Percentiles rank a stretch among this genome's conserved stretches.
These are phyloP conservation scores for Sesbania bispinosa DNA, from an alignment of 306 rosid genomes.

Conservation along the genomic window DNA sequence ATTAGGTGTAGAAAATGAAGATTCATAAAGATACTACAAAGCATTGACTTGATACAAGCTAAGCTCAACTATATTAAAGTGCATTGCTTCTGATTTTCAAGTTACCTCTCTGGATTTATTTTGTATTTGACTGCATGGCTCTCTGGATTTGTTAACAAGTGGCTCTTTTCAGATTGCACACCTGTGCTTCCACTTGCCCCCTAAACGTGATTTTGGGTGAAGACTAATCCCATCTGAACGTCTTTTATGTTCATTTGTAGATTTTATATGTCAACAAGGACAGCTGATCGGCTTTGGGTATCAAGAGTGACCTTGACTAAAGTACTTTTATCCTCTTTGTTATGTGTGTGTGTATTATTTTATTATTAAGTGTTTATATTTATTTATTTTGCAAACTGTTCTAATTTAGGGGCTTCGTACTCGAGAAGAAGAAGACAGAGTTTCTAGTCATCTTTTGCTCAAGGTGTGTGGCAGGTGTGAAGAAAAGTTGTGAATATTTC, in stretches of 20 bases:
- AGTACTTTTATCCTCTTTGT: conserved; percentile 39
- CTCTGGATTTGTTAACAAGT: conserved; percentile 1
- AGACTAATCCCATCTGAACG: conserved; percentile 8
- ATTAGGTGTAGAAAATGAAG: no score
- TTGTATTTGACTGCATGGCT: background rate
- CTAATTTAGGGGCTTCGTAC: conserved; percentile 66
- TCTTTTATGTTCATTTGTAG: conserved; percentile 39
- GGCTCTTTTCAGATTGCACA: background rate
- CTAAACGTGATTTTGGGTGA: background rate
- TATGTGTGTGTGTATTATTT: no score
- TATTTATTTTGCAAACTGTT: conserved; percentile 21
- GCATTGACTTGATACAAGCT: background rate
- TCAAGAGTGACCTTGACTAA: conserved; percentile 71
- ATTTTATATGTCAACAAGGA: conserved; percentile 80
- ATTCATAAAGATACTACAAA: background rate
- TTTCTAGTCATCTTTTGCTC: conserved; percentile 70
- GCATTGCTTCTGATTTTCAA: conserved; percentile 9
- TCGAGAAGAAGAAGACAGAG: conserved; percentile 79
- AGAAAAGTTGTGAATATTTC: conserved; percentile 19
- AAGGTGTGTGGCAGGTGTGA: conserved; percentile 49
- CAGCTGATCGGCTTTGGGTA: conserved; percentile 63
- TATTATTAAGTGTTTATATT: background rate
- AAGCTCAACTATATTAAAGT: background rate
- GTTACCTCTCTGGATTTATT: conserved; percentile 13
- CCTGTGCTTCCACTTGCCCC: background rate